phyloP scores from a whole-genome alignment of 1,139 yeast species.

The Diutina neorugosa region DNA sequence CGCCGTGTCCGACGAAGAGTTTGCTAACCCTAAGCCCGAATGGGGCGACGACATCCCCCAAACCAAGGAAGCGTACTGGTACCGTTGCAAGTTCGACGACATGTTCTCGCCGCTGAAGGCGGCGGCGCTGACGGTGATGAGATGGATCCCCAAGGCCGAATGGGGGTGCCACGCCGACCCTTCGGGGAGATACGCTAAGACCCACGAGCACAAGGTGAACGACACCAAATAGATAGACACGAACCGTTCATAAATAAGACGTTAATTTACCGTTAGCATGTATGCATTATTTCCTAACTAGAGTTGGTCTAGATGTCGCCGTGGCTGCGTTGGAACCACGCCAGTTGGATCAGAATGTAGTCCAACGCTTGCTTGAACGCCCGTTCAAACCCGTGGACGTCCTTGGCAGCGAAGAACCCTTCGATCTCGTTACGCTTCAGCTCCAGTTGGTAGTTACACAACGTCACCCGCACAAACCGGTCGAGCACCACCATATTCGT shows the following conservation, averaged over 20 bases:
- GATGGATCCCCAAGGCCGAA: constrained; percentile 99
- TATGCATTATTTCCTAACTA: neutral
- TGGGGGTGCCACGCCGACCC: constrained; percentile 99
- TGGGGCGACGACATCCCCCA: constrained; percentile 95
- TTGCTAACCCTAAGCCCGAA: constrained; percentile 80
- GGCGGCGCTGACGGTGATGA: constrained; percentile 93
- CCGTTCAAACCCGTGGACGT: constrained; percentile 50
- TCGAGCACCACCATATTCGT: constrained; percentile 53
- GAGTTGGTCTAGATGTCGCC: constrained; percentile 13
- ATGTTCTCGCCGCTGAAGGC: constrained; percentile 64
- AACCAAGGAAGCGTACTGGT: constrained; percentile 99
- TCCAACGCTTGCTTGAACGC: constrained; percentile 46
- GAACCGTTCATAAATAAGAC: neutral
- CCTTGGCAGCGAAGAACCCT: constrained; percentile 40
- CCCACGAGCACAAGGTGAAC: constrained; percentile 50
- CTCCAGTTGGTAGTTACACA: constrained; percentile 33
- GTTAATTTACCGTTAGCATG: neutral
- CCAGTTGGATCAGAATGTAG: constrained; percentile 32
- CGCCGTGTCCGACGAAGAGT: constrained; percentile 76
- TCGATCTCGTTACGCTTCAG: constrained; percentile 33
- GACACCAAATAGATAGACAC: neutral
- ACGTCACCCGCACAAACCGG: constrained; percentile 44
- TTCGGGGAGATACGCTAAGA: constrained; percentile 89
- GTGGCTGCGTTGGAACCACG: constrained; percentile 32
- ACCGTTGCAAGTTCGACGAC: constrained; percentile 91